A percentile compares a stretch with the other conserved stretches of the same genome.
Evolutionary conservation across 2,329 filamentous ascomycete genomes (phyloP).

Genomic region (Cylindrodendrum hubeiense): DNA sequence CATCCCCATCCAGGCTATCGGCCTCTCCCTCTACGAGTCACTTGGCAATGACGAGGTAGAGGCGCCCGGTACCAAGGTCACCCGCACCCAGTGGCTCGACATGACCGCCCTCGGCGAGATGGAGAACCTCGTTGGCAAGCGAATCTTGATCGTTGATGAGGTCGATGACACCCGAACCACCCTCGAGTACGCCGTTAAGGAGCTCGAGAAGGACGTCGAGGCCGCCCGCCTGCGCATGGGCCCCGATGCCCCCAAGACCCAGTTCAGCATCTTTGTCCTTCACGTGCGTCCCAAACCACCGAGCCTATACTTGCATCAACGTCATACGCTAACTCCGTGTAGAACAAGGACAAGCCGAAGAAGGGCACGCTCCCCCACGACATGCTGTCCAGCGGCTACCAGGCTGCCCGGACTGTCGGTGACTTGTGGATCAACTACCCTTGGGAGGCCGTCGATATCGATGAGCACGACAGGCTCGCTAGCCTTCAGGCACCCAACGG

Average conservation of each 20-base stretch:
- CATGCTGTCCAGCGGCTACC: slow-evolving; percentile 83
- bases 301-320: accelerated
- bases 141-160: slow-evolving; percentile 59
- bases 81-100: slow-evolving; percentile 98
- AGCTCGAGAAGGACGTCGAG: slow-evolving; percentile 95
- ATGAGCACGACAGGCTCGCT: slow-evolving; percentile 86
- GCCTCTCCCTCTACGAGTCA: slow-evolving; percentile 94
- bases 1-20: slow-evolving; percentile 99
- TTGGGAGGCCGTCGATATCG: slow-evolving; percentile 96
- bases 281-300: slow-evolving; percentile 71
- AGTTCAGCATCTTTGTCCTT: slow-evolving; percentile 95
- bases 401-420: slow-evolving; percentile 87
- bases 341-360: slow-evolving; percentile 98
- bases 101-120: slow-evolving; percentile 82
- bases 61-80: slow-evolving; percentile 88
- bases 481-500: slow-evolving; percentile 54
- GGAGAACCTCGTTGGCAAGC: slow-evolving; percentile 59
- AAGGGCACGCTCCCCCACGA: slow-evolving; percentile 86
- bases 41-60: slow-evolving; percentile 75
- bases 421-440: slow-evolving; percentile 99
- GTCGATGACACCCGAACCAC: slow-evolving; percentile 96
- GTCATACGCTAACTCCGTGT: slow-evolving; percentile 27
- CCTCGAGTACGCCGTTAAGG: slow-evolving; percentile 91
- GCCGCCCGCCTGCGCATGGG: slow-evolving; percentile 80
- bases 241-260: slow-evolving; percentile 74